Conservation (phyloP, 2,329 filamentous ascomycete genomes). For the Pseudonectria foliicola region DNA sequence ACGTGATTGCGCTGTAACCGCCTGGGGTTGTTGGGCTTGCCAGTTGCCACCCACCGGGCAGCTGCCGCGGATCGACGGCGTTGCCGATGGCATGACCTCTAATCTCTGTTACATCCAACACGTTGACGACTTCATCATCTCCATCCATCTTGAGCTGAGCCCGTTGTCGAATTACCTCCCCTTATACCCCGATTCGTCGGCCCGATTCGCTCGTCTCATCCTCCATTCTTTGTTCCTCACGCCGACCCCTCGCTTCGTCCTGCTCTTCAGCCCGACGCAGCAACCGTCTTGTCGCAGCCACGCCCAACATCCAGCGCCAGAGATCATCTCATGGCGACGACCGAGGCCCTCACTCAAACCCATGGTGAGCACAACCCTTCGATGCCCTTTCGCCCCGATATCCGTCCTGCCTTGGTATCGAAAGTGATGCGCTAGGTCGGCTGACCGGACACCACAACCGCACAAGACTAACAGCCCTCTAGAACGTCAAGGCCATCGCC, state of each 20-base stretch:
- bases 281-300: constrained; percentile 9
- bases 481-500: constrained; percentile 63
- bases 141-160: too few species aligned
- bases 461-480: constrained; percentile 28
- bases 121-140: too few species aligned
- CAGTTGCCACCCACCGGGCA: too few species aligned
- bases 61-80: too few species aligned
- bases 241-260: constrained; percentile 12
- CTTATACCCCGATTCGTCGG: too few species aligned
- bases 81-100: too few species aligned
- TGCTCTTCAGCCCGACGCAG: constrained; percentile 12
- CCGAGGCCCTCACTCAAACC: constrained; percentile 18
- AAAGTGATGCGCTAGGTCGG: too few species aligned
- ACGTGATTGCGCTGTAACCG: too few species aligned
- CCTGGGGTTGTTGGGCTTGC: too few species aligned
- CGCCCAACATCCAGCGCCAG: background rate
- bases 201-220: constrained; percentile 1
- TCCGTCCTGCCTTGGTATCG: background rate
- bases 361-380: constrained; percentile 13
- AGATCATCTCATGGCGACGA: constrained; percentile 18
- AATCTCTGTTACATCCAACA: too few species aligned
- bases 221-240: constrained; percentile 4
- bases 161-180: too few species aligned
- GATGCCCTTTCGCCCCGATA: background rate
- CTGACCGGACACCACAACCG: constrained; percentile 1